Evolutionary conservation across 1,284 basidiomycete species (phyloP), one percentile per base, ranked within the genome.

Genomic region (Exobasidium cylindrosporum): DNA sequence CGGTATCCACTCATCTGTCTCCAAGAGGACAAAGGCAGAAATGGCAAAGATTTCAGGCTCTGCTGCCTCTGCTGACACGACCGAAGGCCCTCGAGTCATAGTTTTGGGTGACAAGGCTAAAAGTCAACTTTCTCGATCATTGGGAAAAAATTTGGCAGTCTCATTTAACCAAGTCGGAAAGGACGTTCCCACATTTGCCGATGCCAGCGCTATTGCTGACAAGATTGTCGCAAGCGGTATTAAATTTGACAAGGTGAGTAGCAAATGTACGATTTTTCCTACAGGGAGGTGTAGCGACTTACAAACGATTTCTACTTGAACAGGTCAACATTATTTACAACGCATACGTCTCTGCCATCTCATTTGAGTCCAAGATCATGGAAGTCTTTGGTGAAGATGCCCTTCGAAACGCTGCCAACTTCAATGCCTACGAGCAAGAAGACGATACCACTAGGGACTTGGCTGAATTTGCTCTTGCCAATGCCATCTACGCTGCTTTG

Each of bases 161-260:
- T 88, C 92, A 32, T 96, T 99, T 87, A 97, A 94, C 85, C 92
- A 94, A 83, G 91, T 99, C 76, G 96, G 95, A 72, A 89, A 92
- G 81, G 90, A 95, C 80, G 90, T 98, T 72, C 96, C 95, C 52
- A 96, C 94, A 3, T 99, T 98, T 81, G 89, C 90, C 54, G 96
- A 98, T 79, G 96, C 96, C 53, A 89, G 90, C 53, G 88, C 88
- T 68, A 91, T 99, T 68, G 91, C 95, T 55, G 94, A 97, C 83
- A 84, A 95, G 82, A 90, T 99, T 81, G 84, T 90, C 80, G 89
- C 89, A 83, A 88, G 87, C 71, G 90, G 87, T 60, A 86, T 90
- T 77, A 86, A 92, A 78, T 95, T 91, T 81, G 95, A 98, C 83
- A 88, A 89, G 65, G 47, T 50, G 47, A 7, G 47, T 50, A 26